Percentiles rank a stretch among this genome's conserved stretches.
Conservation (phyloP, 139 green algal species). For the Coccomyxa sp. region DNA sequence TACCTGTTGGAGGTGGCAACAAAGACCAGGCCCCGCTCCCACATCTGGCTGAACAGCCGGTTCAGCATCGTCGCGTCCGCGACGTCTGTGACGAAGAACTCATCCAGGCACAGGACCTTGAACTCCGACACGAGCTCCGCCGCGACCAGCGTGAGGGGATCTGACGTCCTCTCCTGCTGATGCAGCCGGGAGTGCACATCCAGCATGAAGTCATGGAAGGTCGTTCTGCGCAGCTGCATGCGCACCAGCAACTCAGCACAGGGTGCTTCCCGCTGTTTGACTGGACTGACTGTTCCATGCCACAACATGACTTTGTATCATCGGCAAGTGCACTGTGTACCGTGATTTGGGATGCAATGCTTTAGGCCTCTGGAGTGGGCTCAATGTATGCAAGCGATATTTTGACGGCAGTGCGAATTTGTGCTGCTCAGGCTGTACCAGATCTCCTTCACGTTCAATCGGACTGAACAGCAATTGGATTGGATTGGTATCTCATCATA, state of each 20-base stretch:
- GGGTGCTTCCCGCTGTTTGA: not conserved
- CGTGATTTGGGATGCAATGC: not conserved
- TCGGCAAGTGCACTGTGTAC: not conserved
- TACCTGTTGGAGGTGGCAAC: slow-evolving; percentile 81
- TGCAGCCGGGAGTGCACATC: slow-evolving; percentile 77
- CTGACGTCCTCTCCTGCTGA: slow-evolving; percentile 11
- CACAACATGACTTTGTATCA: not conserved
- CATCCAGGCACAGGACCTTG: slow-evolving; percentile 89
- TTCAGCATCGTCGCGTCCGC: slow-evolving; percentile 92
- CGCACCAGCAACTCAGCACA: not conserved
- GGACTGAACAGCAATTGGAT: slow-evolving; percentile 25
- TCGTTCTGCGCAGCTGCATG: slow-evolving; percentile 63
- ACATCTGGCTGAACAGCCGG: slow-evolving; percentile 80
- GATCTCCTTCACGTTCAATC: not conserved
- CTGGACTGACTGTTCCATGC: not conserved
- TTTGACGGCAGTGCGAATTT: not conserved
- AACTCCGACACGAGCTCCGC: slow-evolving; percentile 39
- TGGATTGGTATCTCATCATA: slow-evolving; percentile 6
- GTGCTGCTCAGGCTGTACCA: not conserved
- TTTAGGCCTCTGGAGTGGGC: too few relatives aligned
- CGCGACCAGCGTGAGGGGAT: slow-evolving; percentile 76
- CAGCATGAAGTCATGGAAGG: slow-evolving; percentile 99
- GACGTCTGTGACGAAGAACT: slow-evolving; percentile 97
- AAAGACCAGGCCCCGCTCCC: slow-evolving; percentile 73
- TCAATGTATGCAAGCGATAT: too few relatives aligned